Evolutionary conservation across 2,329 filamentous ascomycete genomes (phyloP), one percentile per base, ranked within the genome.

Genomic region (Didymella sp.): DNA sequence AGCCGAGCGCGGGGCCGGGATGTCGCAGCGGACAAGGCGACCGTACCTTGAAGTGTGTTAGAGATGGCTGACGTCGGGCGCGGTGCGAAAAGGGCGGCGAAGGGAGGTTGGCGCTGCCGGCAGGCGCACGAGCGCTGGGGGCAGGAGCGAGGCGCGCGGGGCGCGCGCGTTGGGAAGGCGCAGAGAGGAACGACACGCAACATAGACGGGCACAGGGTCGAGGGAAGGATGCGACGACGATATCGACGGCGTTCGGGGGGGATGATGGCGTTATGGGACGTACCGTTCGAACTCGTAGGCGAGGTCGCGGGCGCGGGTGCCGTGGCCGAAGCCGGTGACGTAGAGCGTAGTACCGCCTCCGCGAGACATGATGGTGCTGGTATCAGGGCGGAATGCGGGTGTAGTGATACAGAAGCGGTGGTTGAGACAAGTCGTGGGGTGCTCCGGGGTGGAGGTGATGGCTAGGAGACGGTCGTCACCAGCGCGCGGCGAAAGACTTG

Each of bases 261-360:
- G 58, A 60, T 70, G 71, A 73, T 75, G 71, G 71, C 73, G 75
- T 60, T 81, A 80, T 82, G 79, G 84, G 85, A 96, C 93, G 87
- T 96, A 97, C 92, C 94, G 92, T 93, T 98, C 94, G 90, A 98
- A 98, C 86, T 98, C 94, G 90, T 96, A 97, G 84, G 94, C 92
- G 79, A 98, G 91, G 85, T 99, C 93, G 87, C 95, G 92, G 79
- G 95, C 92, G 84, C 95, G 92, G 79, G 94, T 97, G 80, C 94
- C 92, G 81, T 96, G 92, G 86, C 94, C 96, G 81, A 99, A 99
- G 86, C 95, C 95, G 76, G 93, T 96, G 80, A 98, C 94, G 84
- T 98, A 98, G 70, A 98, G 91, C 56, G 94, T 98, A 60, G 91
- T 96, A 71, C 92, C 89, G 78, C 90, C 88, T 78, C 90, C 88